These are phyloP conservation scores for Macadamia tetraphylla DNA, from an alignment of 164 flowering plant genomes.

Conservation along the genomic window DNA sequence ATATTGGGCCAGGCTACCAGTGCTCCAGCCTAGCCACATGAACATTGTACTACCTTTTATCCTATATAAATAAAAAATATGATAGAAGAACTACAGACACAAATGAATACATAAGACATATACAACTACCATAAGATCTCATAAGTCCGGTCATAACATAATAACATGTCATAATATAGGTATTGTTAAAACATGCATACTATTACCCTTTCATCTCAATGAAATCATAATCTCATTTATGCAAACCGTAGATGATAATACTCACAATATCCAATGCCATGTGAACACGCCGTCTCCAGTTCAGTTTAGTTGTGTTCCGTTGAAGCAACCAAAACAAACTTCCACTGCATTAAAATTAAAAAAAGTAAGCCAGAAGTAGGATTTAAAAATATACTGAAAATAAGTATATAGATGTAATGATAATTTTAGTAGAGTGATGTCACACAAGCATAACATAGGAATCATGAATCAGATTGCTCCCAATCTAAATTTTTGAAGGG, in stretches of 20 bases:
- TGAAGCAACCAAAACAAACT: conserved; percentile 84
- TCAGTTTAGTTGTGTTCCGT: conserved; percentile 61
- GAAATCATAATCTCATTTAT: neutral
- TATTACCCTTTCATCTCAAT: neutral
- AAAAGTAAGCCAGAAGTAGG: no score
- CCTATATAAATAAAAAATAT: no score
- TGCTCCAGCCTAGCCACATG: no score
- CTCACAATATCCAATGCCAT: conserved; percentile 96
- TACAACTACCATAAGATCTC: no score
- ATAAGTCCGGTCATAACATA: no score
- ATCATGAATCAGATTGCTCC: conserved; percentile 1
- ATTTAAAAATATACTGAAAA: no score
- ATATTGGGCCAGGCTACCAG: no score
- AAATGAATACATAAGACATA: no score
- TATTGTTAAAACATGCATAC: neutral
- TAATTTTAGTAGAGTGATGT: neutral
- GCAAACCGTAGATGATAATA: conserved; percentile 9
- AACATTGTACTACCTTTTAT: no score
- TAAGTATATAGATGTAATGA: no score
- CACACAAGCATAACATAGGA: conserved; percentile 1
- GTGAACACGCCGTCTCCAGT: conserved; percentile 82
- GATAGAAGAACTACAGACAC: no score
- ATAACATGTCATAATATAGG: no score
- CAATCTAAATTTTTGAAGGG: conserved; percentile 8
- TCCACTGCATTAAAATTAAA: conserved; percentile 57